Conservation (phyloP, 306 rosid species). For the Cicer bijugum region DNA sequence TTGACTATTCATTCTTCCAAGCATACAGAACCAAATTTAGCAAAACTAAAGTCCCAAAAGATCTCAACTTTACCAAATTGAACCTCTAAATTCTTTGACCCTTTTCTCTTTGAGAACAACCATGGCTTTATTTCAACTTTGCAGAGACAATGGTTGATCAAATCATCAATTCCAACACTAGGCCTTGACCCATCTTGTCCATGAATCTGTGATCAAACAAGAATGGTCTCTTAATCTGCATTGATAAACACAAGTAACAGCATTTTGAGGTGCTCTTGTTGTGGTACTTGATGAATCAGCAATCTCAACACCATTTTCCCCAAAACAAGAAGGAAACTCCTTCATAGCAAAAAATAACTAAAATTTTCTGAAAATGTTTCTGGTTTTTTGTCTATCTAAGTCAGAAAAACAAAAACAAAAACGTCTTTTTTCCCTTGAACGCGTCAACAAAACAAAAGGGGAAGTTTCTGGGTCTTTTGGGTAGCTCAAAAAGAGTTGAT, state of each 20-base stretch:
- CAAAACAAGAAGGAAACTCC: constrained; percentile 97
- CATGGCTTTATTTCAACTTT: constrained; percentile 90
- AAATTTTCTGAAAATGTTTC: too few relatives aligned
- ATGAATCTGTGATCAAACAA: constrained; percentile 73
- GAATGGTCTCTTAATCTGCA: constrained; percentile 57
- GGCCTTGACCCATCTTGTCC: constrained; percentile 95
- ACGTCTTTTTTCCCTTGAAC: constrained; percentile 31
- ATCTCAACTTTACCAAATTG: constrained; percentile 62
- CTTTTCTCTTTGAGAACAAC: constrained; percentile 83
- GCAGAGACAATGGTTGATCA: constrained; percentile 62
- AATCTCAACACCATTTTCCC: constrained; percentile 92
- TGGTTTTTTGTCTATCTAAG: too few relatives aligned
- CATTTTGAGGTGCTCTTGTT: constrained; percentile 68
- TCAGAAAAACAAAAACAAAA: too few relatives aligned
- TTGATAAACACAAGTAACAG: constrained; percentile 78
- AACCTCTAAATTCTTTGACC: constrained; percentile 68
- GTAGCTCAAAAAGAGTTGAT: constrained; percentile 42
- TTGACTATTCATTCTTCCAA: constrained; percentile 73
- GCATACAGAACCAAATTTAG: constrained; percentile 82
- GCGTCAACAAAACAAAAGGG: neutral
- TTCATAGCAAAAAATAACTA: constrained; percentile 51
- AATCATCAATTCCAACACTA: constrained; percentile 70
- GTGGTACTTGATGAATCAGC: constrained; percentile 59
- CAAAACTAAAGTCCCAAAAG: constrained; percentile 75
- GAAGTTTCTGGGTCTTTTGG: too few relatives aligned